Percentiles rank a stretch among this genome's conserved stretches.
These are phyloP conservation scores for Nicotiana obtusifolia DNA, from an alignment of 257 asterid genomes.

Conservation along the genomic window DNA sequence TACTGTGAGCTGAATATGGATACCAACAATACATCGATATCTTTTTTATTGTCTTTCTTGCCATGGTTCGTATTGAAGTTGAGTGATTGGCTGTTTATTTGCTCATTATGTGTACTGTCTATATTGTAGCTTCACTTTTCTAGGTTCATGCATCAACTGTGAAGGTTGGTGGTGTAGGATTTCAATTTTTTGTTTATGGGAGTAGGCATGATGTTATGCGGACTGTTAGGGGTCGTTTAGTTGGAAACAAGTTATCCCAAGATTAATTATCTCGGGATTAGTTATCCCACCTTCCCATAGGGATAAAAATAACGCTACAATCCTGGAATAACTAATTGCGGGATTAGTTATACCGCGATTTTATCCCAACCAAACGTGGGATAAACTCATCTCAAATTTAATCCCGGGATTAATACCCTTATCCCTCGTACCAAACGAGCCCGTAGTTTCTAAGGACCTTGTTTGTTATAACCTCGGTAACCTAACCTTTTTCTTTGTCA, in stretches of 20 bases:
- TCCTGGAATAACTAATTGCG: too few species aligned
- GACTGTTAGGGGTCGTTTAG: neutral
- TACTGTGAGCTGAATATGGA: neutral
- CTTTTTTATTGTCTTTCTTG: too few species aligned
- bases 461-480: neutral
- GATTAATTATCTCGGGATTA: too few species aligned
- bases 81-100: neutral
- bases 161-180: neutral
- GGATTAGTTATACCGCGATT: too few species aligned
- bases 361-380: too few species aligned
- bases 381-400: too few species aligned
- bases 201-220: neutral
- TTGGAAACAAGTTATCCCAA: too few species aligned
- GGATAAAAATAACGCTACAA: too few species aligned
- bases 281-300: too few species aligned
- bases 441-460: neutral
- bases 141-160: neutral
- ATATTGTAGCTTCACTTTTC: neutral
- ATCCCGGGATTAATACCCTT: too few species aligned
- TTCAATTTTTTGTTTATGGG: neutral
- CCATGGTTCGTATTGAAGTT: too few species aligned
- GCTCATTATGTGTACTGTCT: neutral
- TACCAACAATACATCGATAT: neutral
- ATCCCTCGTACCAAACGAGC: too few species aligned
- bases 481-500: neutral